A percentile compares a stretch with the other conserved stretches of the same genome.
phyloP scores from a whole-genome alignment of 257 asterid genomes.

The Nemophila menziesii region DNA sequence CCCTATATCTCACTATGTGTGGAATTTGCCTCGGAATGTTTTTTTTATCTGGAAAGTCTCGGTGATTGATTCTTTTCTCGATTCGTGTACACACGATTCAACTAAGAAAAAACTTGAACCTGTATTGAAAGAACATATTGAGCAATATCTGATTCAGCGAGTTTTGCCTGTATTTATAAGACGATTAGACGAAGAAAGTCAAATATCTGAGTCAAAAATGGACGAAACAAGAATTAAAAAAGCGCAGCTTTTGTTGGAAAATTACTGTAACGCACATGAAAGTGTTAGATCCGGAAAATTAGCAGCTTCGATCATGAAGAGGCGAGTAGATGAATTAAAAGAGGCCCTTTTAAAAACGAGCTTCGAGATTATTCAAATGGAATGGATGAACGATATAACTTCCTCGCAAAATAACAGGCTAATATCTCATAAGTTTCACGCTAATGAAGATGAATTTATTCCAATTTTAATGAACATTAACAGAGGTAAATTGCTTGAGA shows the following conservation, averaged over 20 bases:
- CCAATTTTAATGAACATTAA: conserved; percentile 54
- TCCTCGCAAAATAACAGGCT: conserved; percentile 49
- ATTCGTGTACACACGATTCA: conserved; percentile 61
- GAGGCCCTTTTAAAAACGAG: conserved; percentile 66
- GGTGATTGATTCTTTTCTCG: conserved; percentile 74
- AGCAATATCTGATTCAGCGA: conserved; percentile 66
- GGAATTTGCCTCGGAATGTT: conserved; percentile 75
- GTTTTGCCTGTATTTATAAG: conserved; percentile 55
- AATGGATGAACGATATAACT: conserved; percentile 75
- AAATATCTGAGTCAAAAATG: conserved; percentile 29
- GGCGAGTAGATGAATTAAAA: conserved; percentile 62
- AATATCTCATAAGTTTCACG: conserved; percentile 42
- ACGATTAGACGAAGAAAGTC: conserved; percentile 52
- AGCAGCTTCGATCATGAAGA: conserved; percentile 72
- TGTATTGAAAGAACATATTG: conserved; percentile 63
- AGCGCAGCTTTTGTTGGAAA: conserved; percentile 69
- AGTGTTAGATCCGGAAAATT: conserved; percentile 81
- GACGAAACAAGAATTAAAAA: conserved; percentile 35
- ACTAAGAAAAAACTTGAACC: conserved; percentile 50
- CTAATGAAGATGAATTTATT: conserved; percentile 45
- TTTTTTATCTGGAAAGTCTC: conserved; percentile 86
- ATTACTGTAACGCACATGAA: conserved; percentile 82
- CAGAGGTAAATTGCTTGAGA: conserved; percentile 68
- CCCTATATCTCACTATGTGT: conserved; percentile 55
- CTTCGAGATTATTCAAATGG: conserved; percentile 78